Evolutionary conservation across 1,284 basidiomycete species (phyloP).

Genomic region (Apiotrichum siamense): DNA sequence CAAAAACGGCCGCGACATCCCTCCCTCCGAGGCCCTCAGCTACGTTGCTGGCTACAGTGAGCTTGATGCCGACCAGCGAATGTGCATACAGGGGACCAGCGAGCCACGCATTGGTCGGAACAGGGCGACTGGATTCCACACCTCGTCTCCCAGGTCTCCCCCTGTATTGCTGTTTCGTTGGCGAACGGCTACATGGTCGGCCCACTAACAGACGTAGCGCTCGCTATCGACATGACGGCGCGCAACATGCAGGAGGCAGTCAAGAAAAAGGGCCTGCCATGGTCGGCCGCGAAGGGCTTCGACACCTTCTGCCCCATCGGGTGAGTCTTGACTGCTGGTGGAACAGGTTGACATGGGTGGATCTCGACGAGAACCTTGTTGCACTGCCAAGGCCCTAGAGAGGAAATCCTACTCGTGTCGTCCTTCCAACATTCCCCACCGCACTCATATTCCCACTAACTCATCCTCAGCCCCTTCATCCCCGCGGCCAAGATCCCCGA

Average conservation of each 20-base stretch:
- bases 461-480: constrained; percentile 62
- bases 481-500: constrained; percentile 66
- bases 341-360: no score
- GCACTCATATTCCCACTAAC: constrained; percentile 6
- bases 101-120: no score
- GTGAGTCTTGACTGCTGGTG: no score
- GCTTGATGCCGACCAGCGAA: constrained; percentile 24
- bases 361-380: no score
- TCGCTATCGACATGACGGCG: constrained; percentile 92
- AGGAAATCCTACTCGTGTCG: no score
- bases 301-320: constrained; percentile 79
- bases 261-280: constrained; percentile 88
- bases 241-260: constrained; percentile 90
- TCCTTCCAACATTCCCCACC: no score
- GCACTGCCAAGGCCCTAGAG: no score
- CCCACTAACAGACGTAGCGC: constrained; percentile 53
- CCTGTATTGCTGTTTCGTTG: no score
- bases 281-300: constrained; percentile 87
- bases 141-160: no score
- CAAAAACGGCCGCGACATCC: constrained; percentile 73
- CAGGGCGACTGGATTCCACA: no score
- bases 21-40: constrained; percentile 61
- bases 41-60: constrained; percentile 87
- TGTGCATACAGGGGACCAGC: no score
- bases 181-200: no score